Percentiles rank a stretch among this genome's conserved stretches.
Conservation (phyloP, 495 filamentous ascomycete species). For the Daldinia childiae region DNA sequence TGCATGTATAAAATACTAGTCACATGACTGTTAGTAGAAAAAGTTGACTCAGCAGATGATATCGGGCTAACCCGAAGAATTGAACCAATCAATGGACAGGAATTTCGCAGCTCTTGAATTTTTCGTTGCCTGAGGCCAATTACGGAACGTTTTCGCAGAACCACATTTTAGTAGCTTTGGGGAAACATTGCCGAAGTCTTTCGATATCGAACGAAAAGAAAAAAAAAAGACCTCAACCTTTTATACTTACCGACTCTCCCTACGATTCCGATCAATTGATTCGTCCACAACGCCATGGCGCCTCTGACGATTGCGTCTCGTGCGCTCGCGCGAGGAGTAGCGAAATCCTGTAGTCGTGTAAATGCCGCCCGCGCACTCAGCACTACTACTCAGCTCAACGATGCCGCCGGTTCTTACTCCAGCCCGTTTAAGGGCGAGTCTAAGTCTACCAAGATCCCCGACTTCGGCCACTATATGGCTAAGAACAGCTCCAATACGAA, state of each 20-base stretch:
- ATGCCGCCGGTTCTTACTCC: slow-evolving; percentile 51
- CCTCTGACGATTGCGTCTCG: slow-evolving; percentile 58
- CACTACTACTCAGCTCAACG: slow-evolving; percentile 53
- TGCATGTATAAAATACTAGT: not conserved
- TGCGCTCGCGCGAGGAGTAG: slow-evolving; percentile 55
- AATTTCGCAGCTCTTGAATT: slow-evolving; percentile 44
- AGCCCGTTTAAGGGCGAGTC: slow-evolving; percentile 71
- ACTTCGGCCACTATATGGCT: slow-evolving; percentile 87
- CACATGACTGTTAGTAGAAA: slow-evolving; percentile 29
- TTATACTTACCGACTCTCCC: slow-evolving; percentile 25
- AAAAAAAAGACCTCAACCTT: slow-evolving; percentile 61
- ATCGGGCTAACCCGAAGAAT: not conserved
- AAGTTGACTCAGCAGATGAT: slow-evolving; percentile 10
- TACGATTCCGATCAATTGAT: slow-evolving; percentile 50
- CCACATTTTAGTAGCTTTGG: slow-evolving; percentile 25
- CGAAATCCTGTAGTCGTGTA: slow-evolving; percentile 44
- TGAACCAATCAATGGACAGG: slow-evolving; percentile 36
- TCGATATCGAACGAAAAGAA: slow-evolving; percentile 40
- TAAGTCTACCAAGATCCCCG: slow-evolving; percentile 75
- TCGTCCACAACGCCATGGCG: slow-evolving; percentile 52
- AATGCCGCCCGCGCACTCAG: slow-evolving; percentile 57
- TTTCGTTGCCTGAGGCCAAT: slow-evolving; percentile 39
- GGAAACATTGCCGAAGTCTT: slow-evolving; percentile 42
- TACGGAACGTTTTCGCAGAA: slow-evolving; percentile 12
- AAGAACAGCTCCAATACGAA: slow-evolving; percentile 71